Conservation (phyloP, 768 basidiomycete species). For the Lentinula raphanica region DNA sequence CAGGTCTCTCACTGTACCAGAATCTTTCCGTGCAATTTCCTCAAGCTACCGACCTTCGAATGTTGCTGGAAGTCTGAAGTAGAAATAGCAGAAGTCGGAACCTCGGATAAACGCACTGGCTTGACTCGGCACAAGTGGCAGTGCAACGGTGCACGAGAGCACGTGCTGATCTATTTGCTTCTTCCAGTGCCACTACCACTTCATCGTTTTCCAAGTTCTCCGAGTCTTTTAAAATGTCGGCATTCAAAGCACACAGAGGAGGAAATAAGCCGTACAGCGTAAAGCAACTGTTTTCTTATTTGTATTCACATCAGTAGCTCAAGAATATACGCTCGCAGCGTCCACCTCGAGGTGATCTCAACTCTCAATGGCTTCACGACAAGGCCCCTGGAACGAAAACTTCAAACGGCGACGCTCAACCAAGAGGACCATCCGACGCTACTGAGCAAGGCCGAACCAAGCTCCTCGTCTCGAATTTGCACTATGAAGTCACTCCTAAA, state of each 20-base stretch:
- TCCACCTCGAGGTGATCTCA: slow-evolving; percentile 45
- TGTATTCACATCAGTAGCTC: not conserved
- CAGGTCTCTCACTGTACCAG: no score
- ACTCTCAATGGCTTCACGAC: slow-evolving; percentile 76
- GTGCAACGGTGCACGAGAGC: no score
- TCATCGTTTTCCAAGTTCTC: not conserved
- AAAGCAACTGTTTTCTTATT: slow-evolving; percentile 7
- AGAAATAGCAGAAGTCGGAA: no score
- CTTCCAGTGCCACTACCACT: not conserved
- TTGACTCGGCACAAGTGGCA: no score
- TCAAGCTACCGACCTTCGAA: no score
- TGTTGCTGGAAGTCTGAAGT: no score
- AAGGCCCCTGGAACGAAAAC: slow-evolving; percentile 45
- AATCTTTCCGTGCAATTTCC: no score
- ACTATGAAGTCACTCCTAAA: slow-evolving; percentile 87
- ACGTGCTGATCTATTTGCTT: not conserved
- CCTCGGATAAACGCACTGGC: no score
- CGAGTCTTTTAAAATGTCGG: slow-evolving; percentile 6
- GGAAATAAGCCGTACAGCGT: slow-evolving; percentile 41
- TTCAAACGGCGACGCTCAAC: slow-evolving; percentile 19
- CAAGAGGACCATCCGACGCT: slow-evolving; percentile 18
- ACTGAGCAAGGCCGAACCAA: slow-evolving; percentile 38
- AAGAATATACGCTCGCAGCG: slow-evolving; percentile 35
- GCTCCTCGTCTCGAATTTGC: slow-evolving; percentile 80
- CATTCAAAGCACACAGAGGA: slow-evolving; percentile 20